A percentile compares a stretch with the other conserved stretches of the same genome.
These are phyloP conservation scores for Cercospora canescens DNA, from an alignment of 2,329 filamentous ascomycete genomes.

Conservation along the genomic window DNA sequence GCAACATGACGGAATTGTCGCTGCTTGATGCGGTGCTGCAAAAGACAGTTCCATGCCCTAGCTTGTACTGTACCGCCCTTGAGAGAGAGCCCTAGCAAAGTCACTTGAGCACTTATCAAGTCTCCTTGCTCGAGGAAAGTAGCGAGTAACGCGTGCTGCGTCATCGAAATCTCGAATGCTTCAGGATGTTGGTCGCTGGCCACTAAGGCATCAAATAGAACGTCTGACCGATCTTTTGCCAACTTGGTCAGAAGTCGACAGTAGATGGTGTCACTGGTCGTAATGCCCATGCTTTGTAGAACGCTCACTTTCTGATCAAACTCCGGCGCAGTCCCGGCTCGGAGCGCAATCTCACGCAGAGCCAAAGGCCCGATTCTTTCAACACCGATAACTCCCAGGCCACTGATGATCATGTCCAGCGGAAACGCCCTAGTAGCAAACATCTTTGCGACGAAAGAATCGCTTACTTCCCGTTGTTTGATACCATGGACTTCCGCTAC, in stretches of 20 bases:
- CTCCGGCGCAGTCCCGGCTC: conserved; percentile 58
- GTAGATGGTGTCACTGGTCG: conserved; percentile 64
- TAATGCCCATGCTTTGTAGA: conserved; percentile 63
- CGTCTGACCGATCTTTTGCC: conserved; percentile 56
- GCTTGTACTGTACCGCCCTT: conserved; percentile 32
- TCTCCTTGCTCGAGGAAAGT: conserved; percentile 54
- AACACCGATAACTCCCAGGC: conserved; percentile 70
- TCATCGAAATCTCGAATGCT: conserved; percentile 55
- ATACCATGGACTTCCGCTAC: conserved; percentile 45
- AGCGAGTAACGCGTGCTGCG: conserved; percentile 57
- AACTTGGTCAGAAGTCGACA: conserved; percentile 65
- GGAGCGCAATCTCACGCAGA: conserved; percentile 72
- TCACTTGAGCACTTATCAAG: conserved; percentile 55
- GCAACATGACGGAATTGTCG: conserved; percentile 30
- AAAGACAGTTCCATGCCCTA: conserved; percentile 49
- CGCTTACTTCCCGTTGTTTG: conserved; percentile 55
- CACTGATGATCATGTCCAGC: conserved; percentile 69
- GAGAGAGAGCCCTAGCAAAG: conserved; percentile 55
- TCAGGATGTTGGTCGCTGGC: conserved; percentile 66
- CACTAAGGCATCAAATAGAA: conserved; percentile 54
- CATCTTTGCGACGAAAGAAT: conserved; percentile 73
- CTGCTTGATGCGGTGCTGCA: conserved; percentile 43
- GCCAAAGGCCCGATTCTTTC: conserved; percentile 72
- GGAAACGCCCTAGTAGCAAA: conserved; percentile 77
- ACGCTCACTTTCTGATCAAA: conserved; percentile 62